Evolutionary conservation across 2,329 filamentous ascomycete genomes (phyloP).

Genomic region (Penicillium aurantiogriseum): DNA sequence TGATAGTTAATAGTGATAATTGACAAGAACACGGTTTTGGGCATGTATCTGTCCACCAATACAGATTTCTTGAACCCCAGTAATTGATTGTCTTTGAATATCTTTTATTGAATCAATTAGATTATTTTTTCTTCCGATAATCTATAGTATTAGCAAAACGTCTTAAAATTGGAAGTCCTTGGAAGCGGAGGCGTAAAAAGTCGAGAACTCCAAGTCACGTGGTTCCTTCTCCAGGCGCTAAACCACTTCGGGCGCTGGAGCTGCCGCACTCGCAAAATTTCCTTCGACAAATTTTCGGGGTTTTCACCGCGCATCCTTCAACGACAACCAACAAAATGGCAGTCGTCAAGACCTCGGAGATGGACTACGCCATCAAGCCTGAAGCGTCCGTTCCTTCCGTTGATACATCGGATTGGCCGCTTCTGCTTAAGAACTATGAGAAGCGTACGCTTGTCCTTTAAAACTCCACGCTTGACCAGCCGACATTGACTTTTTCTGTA

Average conservation of each 20-base stretch:
- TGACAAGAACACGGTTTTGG: not conserved
- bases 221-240: constrained; percentile 11
- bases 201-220: constrained; percentile 14
- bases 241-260: constrained; percentile 20
- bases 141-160: not conserved
- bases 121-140: not conserved
- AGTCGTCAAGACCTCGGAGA: constrained; percentile 59
- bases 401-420: constrained; percentile 86
- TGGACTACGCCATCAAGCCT: constrained; percentile 88
- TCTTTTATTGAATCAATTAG: not conserved
- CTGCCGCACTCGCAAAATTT: constrained; percentile 32
- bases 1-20: constrained; percentile 6
- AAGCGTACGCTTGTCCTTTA: constrained; percentile 63
- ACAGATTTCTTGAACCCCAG: not conserved
- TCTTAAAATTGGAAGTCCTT: not conserved
- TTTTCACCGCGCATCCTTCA: constrained; percentile 22
- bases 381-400: constrained; percentile 74
- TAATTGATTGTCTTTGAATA: not conserved
- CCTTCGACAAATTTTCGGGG: constrained; percentile 25
- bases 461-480: constrained; percentile 11
- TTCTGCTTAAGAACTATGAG: constrained; percentile 94
- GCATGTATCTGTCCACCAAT: not conserved
- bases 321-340: constrained; percentile 33
- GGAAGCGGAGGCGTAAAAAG: constrained; percentile 1
- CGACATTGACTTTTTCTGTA: constrained; percentile 14